These are phyloP conservation scores for Cryptosporidium viatorum DNA, from an alignment of 169 alveolate genomes.

Conservation along the genomic window DNA sequence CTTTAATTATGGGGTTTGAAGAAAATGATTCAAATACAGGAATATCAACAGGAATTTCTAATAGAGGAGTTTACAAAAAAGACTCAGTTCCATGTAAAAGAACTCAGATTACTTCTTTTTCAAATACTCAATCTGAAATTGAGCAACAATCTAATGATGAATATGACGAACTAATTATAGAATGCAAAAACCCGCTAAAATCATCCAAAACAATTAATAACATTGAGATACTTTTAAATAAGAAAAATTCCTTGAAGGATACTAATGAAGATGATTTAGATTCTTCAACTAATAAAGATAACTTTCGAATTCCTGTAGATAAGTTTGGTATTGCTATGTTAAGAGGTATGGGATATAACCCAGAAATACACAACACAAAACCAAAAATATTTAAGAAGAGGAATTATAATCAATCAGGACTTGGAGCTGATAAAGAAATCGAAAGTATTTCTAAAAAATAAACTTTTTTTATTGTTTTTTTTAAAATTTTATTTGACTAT, in stretches of 20 bases:
- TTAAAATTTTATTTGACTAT: neutral
- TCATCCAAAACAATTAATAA: neutral
- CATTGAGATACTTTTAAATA: neutral
- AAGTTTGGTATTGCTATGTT: conserved; percentile 61
- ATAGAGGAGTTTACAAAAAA: neutral
- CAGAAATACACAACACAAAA: conserved; percentile 40
- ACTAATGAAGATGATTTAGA: neutral
- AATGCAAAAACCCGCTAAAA: conserved; percentile 25
- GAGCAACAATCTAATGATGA: conserved; percentile 3
- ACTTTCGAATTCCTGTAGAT: conserved; percentile 35
- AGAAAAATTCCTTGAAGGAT: neutral
- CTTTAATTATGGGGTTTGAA: neutral
- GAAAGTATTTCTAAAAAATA: neutral
- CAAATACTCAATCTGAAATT: neutral
- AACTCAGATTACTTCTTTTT: conserved; percentile 42
- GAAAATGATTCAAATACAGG: neutral
- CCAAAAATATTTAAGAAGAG: conserved; percentile 55
- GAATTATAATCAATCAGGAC: conserved; percentile 49
- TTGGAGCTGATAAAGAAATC: conserved; percentile 34
- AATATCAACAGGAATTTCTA: neutral
- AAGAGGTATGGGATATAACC: conserved; percentile 68
- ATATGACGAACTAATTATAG: conserved; percentile 15
- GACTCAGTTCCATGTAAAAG: neutral
- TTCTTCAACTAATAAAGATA: neutral
- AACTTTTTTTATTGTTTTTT: neutral